A percentile compares a stretch with the other conserved stretches of the same genome.
Evolutionary conservation across 495 filamentous ascomycete genomes (phyloP).

Genomic region (Aspergillus funiculosus): DNA sequence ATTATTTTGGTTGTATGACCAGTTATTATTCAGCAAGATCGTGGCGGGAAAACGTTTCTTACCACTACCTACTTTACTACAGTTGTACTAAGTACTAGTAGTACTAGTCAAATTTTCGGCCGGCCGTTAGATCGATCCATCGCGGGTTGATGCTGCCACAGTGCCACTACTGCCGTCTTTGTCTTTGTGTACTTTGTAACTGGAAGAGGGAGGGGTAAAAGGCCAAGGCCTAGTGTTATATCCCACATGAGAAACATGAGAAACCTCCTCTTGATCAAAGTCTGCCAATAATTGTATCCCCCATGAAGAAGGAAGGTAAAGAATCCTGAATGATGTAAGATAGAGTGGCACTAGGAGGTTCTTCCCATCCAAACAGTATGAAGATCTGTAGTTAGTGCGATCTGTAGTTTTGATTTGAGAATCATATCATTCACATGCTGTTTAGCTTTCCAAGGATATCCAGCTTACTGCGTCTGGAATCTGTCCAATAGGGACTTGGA

Average conservation of each 20-base stretch:
- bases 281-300: too few relatives aligned
- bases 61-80: too few relatives aligned
- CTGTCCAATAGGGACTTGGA: too few relatives aligned
- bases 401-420: background rate
- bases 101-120: conserved; percentile 13
- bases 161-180: conserved; percentile 18
- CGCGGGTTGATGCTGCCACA: conserved; percentile 13
- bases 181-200: conserved; percentile 9
- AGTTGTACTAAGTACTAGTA: conserved; percentile 19
- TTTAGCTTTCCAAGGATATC: background rate
- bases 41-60: conserved; percentile 21
- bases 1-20: too few relatives aligned
- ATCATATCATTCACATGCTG: conserved; percentile 9
- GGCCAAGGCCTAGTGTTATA: conserved; percentile 2
- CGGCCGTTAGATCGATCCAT: conserved; percentile 28
- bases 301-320: too few relatives aligned
- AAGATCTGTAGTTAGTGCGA: background rate
- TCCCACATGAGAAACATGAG: background rate
- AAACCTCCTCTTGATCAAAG: too few relatives aligned
- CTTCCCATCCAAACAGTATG: too few relatives aligned
- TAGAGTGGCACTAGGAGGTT: too few relatives aligned
- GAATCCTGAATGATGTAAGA: conserved; percentile 3
- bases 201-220: background rate
- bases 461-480: background rate
- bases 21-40: conserved; percentile 11